Conservation (phyloP, 2,329 filamentous ascomycete species). For the Aspergillus tubingensis region DNA sequence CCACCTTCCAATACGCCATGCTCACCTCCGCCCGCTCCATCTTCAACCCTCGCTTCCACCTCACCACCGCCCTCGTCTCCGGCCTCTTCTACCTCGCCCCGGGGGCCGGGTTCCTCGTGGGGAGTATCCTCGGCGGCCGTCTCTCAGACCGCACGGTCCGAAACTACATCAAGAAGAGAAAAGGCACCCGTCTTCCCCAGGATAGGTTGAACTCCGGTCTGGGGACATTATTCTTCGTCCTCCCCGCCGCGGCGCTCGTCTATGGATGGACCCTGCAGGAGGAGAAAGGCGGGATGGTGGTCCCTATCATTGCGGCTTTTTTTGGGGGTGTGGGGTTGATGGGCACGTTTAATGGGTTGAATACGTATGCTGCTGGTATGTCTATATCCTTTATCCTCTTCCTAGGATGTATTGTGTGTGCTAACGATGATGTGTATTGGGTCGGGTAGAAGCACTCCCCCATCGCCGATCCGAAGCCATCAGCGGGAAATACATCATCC, state of each 20-base stretch:
- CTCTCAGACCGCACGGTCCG: conserved; percentile 69
- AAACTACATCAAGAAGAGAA: conserved; percentile 60
- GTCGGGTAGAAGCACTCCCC: conserved; percentile 44
- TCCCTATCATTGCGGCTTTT: conserved; percentile 71
- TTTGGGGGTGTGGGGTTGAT: conserved; percentile 70
- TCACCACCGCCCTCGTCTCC: conserved; percentile 65
- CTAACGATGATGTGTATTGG: conserved; percentile 66
- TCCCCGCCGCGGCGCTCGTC: conserved; percentile 65
- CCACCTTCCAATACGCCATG: conserved; percentile 73
- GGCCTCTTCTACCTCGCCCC: conserved; percentile 76
- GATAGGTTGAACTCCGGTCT: conserved; percentile 65
- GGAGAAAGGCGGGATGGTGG: conserved; percentile 54
- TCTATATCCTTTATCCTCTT: neutral
- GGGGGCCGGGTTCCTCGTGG: conserved; percentile 67
- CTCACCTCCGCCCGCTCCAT: conserved; percentile 71
- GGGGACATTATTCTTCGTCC: conserved; percentile 57
- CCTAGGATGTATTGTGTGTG: conserved; percentile 34
- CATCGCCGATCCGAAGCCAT: conserved; percentile 68
- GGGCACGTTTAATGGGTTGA: conserved; percentile 72
- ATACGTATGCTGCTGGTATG: conserved; percentile 61
- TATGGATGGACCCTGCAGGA: conserved; percentile 68
- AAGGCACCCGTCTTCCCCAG: conserved; percentile 65
- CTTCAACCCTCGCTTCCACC: conserved; percentile 70
- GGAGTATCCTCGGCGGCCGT: conserved; percentile 69
- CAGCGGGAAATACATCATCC: conserved; percentile 75